These are phyloP conservation scores for Candida andamanensis DNA, from an alignment of 805 yeast species.

Conservation along the genomic window DNA sequence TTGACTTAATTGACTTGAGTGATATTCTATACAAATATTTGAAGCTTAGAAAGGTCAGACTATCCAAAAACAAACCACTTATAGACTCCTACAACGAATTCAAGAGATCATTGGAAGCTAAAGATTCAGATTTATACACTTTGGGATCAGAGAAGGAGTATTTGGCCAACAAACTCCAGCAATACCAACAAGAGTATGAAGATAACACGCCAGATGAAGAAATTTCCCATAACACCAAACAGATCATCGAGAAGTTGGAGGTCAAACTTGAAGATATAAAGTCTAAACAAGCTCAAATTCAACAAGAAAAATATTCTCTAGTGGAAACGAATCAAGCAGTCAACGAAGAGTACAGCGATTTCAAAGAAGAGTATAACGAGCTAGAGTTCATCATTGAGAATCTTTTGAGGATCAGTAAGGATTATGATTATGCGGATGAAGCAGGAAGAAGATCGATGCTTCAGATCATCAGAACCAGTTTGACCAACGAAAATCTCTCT, in stretches of 20 bases:
- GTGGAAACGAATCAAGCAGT: constrained; percentile 10
- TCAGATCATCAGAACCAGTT: constrained; percentile 41
- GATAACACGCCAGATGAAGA: constrained; percentile 8
- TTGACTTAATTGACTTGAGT: constrained; percentile 74
- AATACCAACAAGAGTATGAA: too few species aligned
- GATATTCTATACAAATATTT: constrained; percentile 53
- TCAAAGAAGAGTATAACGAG: constrained; percentile 46
- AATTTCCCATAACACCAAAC: constrained; percentile 15
- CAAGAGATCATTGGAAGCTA: constrained; percentile 3
- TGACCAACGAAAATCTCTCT: constrained; percentile 52
- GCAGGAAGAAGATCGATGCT: constrained; percentile 79
- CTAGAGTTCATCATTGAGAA: constrained; percentile 74
- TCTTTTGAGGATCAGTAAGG: constrained; percentile 57
- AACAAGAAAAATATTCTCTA: constrained; percentile 12
- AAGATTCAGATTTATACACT: constrained; percentile 6
- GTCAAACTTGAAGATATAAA: constrained; percentile 7
- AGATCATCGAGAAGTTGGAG: constrained; percentile 2
- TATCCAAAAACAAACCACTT: constrained; percentile 18
- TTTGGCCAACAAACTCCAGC: constrained; percentile 13
- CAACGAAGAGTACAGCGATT: constrained; percentile 14
- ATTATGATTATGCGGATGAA: constrained; percentile 85
- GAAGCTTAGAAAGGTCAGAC: constrained; percentile 33
- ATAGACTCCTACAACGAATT: constrained; percentile 16
- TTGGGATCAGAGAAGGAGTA: constrained; percentile 2
- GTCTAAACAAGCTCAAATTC: constrained; percentile 1